phyloP scores from a whole-genome alignment of 768 basidiomycete genomes.

The Phanerochaete carnosa region DNA sequence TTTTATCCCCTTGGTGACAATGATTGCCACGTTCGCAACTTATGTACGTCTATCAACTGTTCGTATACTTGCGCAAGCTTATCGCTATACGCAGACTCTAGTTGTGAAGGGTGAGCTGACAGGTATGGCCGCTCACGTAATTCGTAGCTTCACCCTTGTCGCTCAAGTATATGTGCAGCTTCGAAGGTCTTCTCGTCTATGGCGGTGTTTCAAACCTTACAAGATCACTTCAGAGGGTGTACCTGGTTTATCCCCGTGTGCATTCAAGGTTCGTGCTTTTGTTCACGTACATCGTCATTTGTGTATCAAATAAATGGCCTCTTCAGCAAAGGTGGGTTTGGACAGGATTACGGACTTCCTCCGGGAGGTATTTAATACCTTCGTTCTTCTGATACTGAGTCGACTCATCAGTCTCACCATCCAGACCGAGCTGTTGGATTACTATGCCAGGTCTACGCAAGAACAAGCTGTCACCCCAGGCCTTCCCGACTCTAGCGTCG shows the following conservation, averaged over 20 bases:
- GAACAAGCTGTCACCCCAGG: neutral
- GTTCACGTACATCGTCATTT: neutral
- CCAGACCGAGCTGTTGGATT: slow-evolving; percentile 50
- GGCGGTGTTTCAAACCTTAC: slow-evolving; percentile 58
- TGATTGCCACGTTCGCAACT: slow-evolving; percentile 61
- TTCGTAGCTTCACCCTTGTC: neutral
- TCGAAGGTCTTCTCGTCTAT: slow-evolving; percentile 38
- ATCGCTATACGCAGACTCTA: slow-evolving; percentile 26
- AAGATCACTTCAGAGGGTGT: slow-evolving; percentile 40
- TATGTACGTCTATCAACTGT: slow-evolving; percentile 40
- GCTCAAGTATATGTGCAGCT: slow-evolving; percentile 15
- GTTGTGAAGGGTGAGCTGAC: slow-evolving; percentile 37
- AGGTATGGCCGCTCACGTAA: slow-evolving; percentile 12
- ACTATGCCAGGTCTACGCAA: slow-evolving; percentile 22
- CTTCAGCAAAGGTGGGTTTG: slow-evolving; percentile 11
- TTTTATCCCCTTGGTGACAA: slow-evolving; percentile 60
- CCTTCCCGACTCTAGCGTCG: slow-evolving; percentile 23
- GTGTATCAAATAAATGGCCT: neutral
- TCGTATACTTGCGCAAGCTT: neutral
- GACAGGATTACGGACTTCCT: slow-evolving; percentile 14
- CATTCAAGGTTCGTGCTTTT: slow-evolving; percentile 22
- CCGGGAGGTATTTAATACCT: slow-evolving; percentile 21
- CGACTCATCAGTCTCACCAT: neutral
- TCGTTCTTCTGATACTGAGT: neutral
- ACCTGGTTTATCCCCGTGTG: slow-evolving; percentile 30